A percentile compares a stretch with the other conserved stretches of the same genome.
These are phyloP conservation scores for Chaetothyriales sp. DNA, from an alignment of 2,329 filamentous ascomycete genomes.

Conservation along the genomic window DNA sequence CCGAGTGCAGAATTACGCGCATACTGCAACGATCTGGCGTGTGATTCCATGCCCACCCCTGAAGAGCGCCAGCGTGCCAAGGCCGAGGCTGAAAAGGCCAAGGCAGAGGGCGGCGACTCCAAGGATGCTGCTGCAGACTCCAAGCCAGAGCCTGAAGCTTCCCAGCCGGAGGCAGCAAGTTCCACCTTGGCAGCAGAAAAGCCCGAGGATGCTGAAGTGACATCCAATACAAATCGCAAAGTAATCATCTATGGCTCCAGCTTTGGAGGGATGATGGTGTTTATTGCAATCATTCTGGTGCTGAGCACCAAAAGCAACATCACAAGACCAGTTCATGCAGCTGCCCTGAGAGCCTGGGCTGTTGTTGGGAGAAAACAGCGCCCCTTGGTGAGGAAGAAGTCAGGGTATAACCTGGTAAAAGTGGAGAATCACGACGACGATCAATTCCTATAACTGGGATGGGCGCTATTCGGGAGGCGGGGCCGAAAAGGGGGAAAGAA, in stretches of 20 bases:
- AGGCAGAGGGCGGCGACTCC: conserved; percentile 2
- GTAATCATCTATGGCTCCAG: conserved; percentile 6
- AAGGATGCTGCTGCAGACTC: too few relatives aligned
- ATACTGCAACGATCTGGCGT: conserved; percentile 14
- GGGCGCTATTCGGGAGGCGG: neutral
- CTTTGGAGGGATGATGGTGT: conserved; percentile 4
- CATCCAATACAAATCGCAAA: conserved; percentile 1
- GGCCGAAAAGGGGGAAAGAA: too few relatives aligned
- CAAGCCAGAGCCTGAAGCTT: too few relatives aligned
- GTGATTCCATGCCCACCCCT: conserved; percentile 11
- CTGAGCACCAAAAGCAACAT: conserved; percentile 10
- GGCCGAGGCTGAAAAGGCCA: neutral
- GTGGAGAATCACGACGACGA: conserved; percentile 5
- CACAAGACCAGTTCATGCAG: conserved; percentile 5
- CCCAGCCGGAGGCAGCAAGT: too few relatives aligned
- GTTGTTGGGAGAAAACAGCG: neutral
- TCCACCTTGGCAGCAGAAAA: too few relatives aligned
- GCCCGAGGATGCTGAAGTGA: conserved; percentile 1
- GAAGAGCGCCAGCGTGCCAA: conserved; percentile 6
- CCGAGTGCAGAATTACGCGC: conserved; percentile 23
- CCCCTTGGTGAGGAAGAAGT: conserved; percentile 1
- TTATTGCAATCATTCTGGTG: conserved; percentile 6
- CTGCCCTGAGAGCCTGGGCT: conserved; percentile 3
- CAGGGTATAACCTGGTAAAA: conserved; percentile 6
- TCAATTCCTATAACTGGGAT: neutral